Conservation (phyloP, 768 basidiomycete species). For the Macrolepiota dolichaula region DNA sequence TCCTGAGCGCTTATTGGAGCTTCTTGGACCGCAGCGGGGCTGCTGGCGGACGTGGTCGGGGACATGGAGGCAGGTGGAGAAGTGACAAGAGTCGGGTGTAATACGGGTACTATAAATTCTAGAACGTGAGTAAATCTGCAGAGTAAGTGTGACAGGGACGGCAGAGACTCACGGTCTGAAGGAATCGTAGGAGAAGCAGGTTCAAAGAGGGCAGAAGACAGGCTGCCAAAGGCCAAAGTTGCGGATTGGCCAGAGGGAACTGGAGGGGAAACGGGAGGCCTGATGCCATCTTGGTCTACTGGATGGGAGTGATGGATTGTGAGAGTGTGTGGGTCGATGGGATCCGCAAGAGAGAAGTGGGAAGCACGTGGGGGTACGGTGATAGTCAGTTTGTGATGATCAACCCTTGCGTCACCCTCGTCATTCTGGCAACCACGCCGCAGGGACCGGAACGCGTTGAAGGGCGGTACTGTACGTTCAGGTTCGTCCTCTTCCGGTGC, state of each 20-base stretch:
- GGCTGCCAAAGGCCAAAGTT: not conserved
- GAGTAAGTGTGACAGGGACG: not conserved
- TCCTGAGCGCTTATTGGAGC: slow-evolving; percentile 2
- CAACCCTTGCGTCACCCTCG: slow-evolving; percentile 12
- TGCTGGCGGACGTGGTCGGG: not conserved
- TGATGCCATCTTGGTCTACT: slow-evolving; percentile 12
- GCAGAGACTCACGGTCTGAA: not conserved
- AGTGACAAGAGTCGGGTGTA: not conserved
- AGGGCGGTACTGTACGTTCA: slow-evolving; percentile 4
- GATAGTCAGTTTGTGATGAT: slow-evolving; percentile 6
- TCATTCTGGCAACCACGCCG: slow-evolving; percentile 5
- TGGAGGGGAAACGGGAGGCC: not conserved
- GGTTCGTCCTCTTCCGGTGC: slow-evolving; percentile 14
- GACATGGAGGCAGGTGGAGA: not conserved
- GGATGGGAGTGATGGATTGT: slow-evolving; percentile 1
- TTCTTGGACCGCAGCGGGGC: not conserved
- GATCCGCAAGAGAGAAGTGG: slow-evolving; percentile 24
- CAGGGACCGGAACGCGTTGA: not conserved
- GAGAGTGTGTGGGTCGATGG: slow-evolving; percentile 23
- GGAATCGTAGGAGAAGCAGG: not conserved
- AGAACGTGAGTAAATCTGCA: not conserved
- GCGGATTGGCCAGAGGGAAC: not conserved
- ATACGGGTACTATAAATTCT: not conserved
- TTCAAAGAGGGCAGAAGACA: not conserved
- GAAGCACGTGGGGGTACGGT: slow-evolving; percentile 13